phyloP scores from a whole-genome alignment of 352 stramenopile species.

The Globisporangium abappressorium region DNA sequence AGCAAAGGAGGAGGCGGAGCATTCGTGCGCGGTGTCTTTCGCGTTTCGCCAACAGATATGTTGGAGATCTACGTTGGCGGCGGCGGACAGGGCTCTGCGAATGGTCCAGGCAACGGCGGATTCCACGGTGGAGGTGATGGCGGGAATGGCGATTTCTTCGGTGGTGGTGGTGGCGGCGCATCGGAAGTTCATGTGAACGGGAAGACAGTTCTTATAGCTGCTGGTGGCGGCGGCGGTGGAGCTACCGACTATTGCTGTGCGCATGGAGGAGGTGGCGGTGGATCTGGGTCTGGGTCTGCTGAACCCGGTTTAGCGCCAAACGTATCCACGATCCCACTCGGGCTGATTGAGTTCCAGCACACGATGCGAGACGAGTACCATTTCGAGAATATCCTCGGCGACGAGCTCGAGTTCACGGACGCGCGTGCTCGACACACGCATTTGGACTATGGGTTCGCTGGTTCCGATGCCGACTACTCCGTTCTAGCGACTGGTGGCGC shows the following conservation, averaged over 20 bases:
- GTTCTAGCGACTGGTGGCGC: slow-evolving; percentile 47
- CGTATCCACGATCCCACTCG: slow-evolving; percentile 28
- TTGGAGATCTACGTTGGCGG: slow-evolving; percentile 65
- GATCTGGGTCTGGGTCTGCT: slow-evolving; percentile 19
- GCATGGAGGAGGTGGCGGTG: slow-evolving; percentile 54
- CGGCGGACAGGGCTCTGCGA: slow-evolving; percentile 31
- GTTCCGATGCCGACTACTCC: slow-evolving; percentile 42
- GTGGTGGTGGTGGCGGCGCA: slow-evolving; percentile 62
- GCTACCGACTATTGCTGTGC: slow-evolving; percentile 77
- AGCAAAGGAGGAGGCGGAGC: slow-evolving; percentile 68
- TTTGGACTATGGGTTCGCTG: slow-evolving; percentile 54
- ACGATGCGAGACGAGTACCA: slow-evolving; percentile 53
- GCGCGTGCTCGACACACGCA: slow-evolving; percentile 43
- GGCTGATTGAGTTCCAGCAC: slow-evolving; percentile 17
- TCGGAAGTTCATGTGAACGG: slow-evolving; percentile 48
- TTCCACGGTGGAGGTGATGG: slow-evolving; percentile 71
- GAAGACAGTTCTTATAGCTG: slow-evolving; percentile 56
- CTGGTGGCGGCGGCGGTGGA: slow-evolving; percentile 66
- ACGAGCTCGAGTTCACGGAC: slow-evolving; percentile 42
- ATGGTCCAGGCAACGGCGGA: slow-evolving; percentile 33
- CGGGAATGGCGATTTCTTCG: slow-evolving; percentile 45
- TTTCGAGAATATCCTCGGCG: slow-evolving; percentile 45
- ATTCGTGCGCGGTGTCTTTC: slow-evolving; percentile 59
- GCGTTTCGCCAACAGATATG: slow-evolving; percentile 35
- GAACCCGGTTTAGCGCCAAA: slow-evolving; percentile 40